Conservation (phyloP, 306 rosid species). For the Carpinus fangiana region DNA sequence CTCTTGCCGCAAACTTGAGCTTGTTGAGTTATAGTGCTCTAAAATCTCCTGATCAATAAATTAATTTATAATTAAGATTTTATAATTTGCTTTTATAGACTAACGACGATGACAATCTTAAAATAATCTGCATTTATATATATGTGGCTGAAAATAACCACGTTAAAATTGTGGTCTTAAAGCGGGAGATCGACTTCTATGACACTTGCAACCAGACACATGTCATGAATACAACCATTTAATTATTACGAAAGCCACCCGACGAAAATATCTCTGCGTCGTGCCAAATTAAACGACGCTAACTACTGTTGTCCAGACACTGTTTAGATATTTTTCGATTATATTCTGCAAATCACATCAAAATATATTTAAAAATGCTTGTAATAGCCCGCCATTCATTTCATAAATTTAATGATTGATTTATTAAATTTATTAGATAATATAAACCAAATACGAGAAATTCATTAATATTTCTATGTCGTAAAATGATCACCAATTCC, state of each 20-base stretch:
- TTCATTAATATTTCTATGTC: too few species aligned
- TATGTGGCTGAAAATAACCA: neutral
- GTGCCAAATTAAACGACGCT: neutral
- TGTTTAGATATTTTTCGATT: neutral
- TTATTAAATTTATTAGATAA: too few species aligned
- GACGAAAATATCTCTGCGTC: neutral
- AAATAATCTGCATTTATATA: neutral
- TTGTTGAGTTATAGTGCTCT: conserved; percentile 40
- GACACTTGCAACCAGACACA: conserved; percentile 4
- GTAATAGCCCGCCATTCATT: too few species aligned
- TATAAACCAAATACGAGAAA: too few species aligned
- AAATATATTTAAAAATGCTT: too few species aligned
- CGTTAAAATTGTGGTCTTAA: neutral
- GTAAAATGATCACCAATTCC: too few species aligned
- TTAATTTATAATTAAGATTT: neutral
- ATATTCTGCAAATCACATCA: too few species aligned
- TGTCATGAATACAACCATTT: neutral
- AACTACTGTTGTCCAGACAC: too few species aligned
- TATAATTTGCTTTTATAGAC: too few species aligned
- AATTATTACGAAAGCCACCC: neutral
- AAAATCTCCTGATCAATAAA: conserved; percentile 47
- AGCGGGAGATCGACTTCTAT: neutral
- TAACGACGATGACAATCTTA: neutral
- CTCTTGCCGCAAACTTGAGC: conserved; percentile 47
- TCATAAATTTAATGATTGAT: too few species aligned